phyloP scores from a whole-genome alignment of 2,329 filamentous ascomycete species.

The Arthroderma uncinatum region DNA sequence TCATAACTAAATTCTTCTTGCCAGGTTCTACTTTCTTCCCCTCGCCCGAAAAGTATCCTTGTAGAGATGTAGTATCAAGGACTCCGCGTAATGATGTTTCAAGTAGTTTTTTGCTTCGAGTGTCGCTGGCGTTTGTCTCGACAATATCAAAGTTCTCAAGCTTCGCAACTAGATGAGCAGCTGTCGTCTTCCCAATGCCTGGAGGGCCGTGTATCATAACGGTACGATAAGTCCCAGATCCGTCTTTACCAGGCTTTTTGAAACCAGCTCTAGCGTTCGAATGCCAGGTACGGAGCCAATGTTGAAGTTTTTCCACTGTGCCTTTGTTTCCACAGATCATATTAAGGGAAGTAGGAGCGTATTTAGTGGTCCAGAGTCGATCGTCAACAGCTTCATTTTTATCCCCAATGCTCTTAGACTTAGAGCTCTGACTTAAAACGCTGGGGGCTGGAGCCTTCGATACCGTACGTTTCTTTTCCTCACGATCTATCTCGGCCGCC shows the following conservation, averaged over 20 bases:
- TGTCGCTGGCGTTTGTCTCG: conserved; percentile 92
- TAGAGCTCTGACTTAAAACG: conserved; percentile 15
- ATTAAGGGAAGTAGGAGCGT: conserved; percentile 70
- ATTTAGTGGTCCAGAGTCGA: conserved; percentile 87
- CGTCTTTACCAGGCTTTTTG: conserved; percentile 70
- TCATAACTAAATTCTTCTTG: conserved; percentile 88
- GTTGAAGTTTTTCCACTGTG: conserved; percentile 77
- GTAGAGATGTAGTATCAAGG: conserved; percentile 82
- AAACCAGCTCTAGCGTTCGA: conserved; percentile 71
- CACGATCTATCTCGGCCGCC: conserved; percentile 72
- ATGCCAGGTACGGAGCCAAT: conserved; percentile 74
- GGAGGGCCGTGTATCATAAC: conserved; percentile 92
- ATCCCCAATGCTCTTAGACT: conserved; percentile 27
- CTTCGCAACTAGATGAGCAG: conserved; percentile 86
- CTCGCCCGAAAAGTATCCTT: conserved; percentile 79
- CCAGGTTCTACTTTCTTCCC: conserved; percentile 65
- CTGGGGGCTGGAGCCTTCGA: conserved; percentile 42
- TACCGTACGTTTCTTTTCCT: conserved; percentile 50
- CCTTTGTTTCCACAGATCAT: conserved; percentile 95
- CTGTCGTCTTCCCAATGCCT: conserved; percentile 94
- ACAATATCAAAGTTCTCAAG: conserved; percentile 87
- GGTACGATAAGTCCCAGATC: conserved; percentile 70
- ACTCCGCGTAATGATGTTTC: conserved; percentile 81
- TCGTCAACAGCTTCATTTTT: conserved; percentile 38
- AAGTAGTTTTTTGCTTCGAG: conserved; percentile 89